A percentile compares a stretch with the other conserved stretches of the same genome.
These are phyloP conservation scores for Ascocoryne sarcoides DNA, from an alignment of 2,329 filamentous ascomycete genomes.

Conservation along the genomic window DNA sequence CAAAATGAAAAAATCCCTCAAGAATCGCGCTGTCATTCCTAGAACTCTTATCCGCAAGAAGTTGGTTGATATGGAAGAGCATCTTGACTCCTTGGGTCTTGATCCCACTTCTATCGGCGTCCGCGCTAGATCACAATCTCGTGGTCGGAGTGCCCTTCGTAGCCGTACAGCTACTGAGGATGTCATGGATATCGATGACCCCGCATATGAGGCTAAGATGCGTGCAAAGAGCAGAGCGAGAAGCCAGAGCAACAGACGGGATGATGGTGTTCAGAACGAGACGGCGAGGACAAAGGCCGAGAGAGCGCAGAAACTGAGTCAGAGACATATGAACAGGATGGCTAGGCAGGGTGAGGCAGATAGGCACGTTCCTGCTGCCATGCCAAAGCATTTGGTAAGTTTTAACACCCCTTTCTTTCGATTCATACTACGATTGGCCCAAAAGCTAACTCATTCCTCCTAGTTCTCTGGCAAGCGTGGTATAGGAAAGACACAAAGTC, in stretches of 20 bases:
- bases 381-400: constrained; percentile 87
- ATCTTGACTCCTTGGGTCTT: constrained; percentile 76
- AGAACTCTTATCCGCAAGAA: constrained; percentile 73
- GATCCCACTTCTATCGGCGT: constrained; percentile 68
- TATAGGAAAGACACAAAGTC: constrained; percentile 77
- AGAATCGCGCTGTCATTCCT: constrained; percentile 93
- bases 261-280: constrained; percentile 68
- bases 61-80: constrained; percentile 77
- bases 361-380: constrained; percentile 71
- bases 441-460: constrained; percentile 4
- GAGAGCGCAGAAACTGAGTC: constrained; percentile 75
- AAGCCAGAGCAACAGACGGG: constrained; percentile 60
- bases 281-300: constrained; percentile 68
- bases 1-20: constrained; percentile 90
- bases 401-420: constrained; percentile 1
- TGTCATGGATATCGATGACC: constrained; percentile 66
- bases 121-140: constrained; percentile 60
- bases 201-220: constrained; percentile 47
- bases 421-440: neutral
- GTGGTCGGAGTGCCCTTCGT: constrained; percentile 62
- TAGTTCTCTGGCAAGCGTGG: constrained; percentile 85
- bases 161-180: constrained; percentile 55
- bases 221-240: constrained; percentile 66
- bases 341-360: constrained; percentile 95
- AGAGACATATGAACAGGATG: constrained; percentile 99